These are phyloP conservation scores for Stephania japonica DNA, from an alignment of 164 flowering plant genomes.

Conservation along the genomic window DNA sequence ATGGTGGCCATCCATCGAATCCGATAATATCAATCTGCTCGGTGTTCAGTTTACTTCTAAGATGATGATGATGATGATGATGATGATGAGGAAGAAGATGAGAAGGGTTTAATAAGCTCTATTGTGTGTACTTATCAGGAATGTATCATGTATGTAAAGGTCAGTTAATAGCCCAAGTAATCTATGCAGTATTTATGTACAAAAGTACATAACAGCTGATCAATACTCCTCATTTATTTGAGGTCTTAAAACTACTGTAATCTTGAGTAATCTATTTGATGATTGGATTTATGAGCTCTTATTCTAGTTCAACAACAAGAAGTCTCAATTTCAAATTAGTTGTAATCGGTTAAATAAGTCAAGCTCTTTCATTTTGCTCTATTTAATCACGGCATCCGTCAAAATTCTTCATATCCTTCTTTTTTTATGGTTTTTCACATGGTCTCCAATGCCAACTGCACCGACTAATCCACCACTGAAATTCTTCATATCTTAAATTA, in stretches of 20 bases:
- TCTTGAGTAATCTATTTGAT: neutral
- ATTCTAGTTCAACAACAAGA: neutral
- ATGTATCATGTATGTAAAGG: neutral
- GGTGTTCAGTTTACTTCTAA: neutral
- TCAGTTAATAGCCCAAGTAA: neutral
- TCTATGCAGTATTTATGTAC: neutral
- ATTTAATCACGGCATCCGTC: too few species aligned
- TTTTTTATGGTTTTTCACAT: too few species aligned
- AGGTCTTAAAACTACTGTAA: neutral
- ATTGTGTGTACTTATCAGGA: neutral
- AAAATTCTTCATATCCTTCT: too few species aligned
- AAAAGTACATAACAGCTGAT: neutral
- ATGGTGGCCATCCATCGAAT: constrained; percentile 22
- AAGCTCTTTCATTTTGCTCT: too few species aligned
- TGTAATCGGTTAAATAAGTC: too few species aligned
- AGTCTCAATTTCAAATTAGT: neutral
- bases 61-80: neutral
- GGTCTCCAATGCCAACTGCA: too few species aligned
- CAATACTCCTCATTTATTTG: neutral
- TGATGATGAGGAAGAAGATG: neutral
- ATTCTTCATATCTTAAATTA: too few species aligned
- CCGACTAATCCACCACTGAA: too few species aligned
- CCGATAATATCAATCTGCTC: neutral
- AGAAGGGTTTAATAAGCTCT: neutral
- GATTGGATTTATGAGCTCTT: neutral